A percentile compares a stretch with the other conserved stretches of the same genome.
These are phyloP conservation scores for Ogataea hybrid DNA, from an alignment of 1,139 yeast species.

Conservation along the genomic window DNA sequence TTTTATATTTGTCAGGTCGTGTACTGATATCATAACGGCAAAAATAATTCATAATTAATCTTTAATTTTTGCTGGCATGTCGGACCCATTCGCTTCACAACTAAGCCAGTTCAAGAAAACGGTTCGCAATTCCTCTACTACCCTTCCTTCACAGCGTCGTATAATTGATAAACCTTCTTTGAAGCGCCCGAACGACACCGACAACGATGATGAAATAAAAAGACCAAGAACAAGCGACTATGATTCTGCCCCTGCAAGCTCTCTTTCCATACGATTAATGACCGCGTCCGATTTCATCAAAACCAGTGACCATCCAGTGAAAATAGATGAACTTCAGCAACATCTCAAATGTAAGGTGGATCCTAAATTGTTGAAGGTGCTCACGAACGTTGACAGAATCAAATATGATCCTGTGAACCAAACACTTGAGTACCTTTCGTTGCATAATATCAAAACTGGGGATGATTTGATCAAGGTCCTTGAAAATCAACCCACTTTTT, in stretches of 20 bases:
- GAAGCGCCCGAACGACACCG: constrained; percentile 12
- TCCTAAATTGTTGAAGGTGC: constrained; percentile 61
- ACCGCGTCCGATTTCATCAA: constrained; percentile 83
- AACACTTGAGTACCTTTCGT: constrained; percentile 82
- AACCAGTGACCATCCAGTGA: constrained; percentile 65
- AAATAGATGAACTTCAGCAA: constrained; percentile 57
- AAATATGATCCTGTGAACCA: constrained; percentile 55
- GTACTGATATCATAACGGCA: constrained; percentile 6
- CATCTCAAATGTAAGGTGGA: constrained; percentile 44
- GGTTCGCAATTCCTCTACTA: constrained; percentile 38
- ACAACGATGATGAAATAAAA: constrained; percentile 15
- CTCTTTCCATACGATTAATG: constrained; percentile 32
- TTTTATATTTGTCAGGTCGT: constrained; percentile 5
- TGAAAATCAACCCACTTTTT: constrained; percentile 80
- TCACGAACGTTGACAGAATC: constrained; percentile 75
- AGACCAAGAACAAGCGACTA: constrained; percentile 12
- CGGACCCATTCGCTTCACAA: constrained; percentile 43
- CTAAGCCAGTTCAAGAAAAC: constrained; percentile 60
- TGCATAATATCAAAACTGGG: constrained; percentile 81
- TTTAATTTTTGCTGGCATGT: constrained; percentile 24
- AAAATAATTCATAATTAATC: neutral
- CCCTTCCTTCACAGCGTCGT: constrained; percentile 49
- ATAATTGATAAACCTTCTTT: constrained; percentile 16
- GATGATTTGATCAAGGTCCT: constrained; percentile 74
- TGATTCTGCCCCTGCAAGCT: constrained; percentile 13